Evolutionary conservation across 306 rosid genomes (phyloP), one percentile per base, ranked within the genome.

Genomic region (Phaseolus lunatus): DNA sequence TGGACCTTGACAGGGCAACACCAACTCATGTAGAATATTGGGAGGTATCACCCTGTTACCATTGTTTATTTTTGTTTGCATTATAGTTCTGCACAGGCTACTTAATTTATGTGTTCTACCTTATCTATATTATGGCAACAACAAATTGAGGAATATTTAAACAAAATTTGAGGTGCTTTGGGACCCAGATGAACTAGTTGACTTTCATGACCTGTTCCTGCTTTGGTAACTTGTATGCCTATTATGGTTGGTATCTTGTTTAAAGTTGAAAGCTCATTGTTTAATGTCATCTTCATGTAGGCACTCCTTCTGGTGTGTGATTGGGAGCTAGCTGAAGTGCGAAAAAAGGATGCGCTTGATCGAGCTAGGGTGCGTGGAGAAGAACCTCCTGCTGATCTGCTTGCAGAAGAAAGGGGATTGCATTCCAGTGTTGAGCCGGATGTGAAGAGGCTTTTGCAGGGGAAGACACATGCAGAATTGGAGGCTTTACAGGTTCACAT

Each of bases 321-420:
- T 81, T 92, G 96, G 99, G 99, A 95, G 75, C 89, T 95, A 76
- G 92, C 92, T 79, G 99, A 90, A 88, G 96, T 96, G 82, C 90
- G 84, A 27, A 95, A 89, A 75, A 95, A 89, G 81, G 99, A 95
- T 82, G 97, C 92, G 24, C 73, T 92, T 72, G 97, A 91, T 84
- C 94, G 99, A 77, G 99, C 99, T 72, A 87, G 93, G 89, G 99
- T 95, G 62, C 96, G 97, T 43, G 99, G 99, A 76, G 97, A 95
- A 86, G 91, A 89, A 81, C 97, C 97, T 64, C 97, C 97, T 43
- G 89, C 92, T 20, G 97, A 92, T 86, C 86, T 95, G 88, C 99
- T 90, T 80, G 99, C 99, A 37, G 97, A 95, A 87, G 97, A 92
- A 84, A 92, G 99, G 85, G 99, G 99, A 70, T 23, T 95, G 85